These are phyloP conservation scores for Pseudozyma tsukubaensis DNA, from an alignment of 1,284 basidiomycete genomes.

Conservation along the genomic window DNA sequence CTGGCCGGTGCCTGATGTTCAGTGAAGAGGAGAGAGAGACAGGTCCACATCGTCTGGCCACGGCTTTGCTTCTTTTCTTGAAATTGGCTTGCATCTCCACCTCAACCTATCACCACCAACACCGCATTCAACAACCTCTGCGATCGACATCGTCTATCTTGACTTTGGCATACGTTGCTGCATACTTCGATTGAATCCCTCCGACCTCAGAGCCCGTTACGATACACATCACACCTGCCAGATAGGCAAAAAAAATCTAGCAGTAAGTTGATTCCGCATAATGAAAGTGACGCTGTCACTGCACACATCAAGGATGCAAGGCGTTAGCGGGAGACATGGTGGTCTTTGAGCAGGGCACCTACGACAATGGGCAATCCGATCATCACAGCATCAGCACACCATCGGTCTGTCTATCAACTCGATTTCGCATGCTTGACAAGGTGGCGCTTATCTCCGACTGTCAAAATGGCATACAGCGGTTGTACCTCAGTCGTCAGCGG, in stretches of 20 bases:
- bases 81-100: neutral
- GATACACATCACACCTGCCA: conserved; percentile 16
- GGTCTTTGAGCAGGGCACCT: too few species aligned
- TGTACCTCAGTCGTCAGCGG: too few species aligned
- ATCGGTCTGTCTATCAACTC: too few species aligned
- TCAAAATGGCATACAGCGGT: too few species aligned
- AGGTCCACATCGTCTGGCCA: conserved; percentile 32
- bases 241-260: conserved; percentile 11
- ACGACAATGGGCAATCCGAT: too few species aligned
- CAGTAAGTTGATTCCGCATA: neutral
- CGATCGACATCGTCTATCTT: conserved; percentile 4
- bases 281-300: too few species aligned
- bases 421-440: too few species aligned
- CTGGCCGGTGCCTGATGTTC: conserved; percentile 8
- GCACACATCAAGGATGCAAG: too few species aligned
- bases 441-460: too few species aligned
- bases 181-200: neutral
- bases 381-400: too few species aligned
- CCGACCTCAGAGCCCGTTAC: neutral
- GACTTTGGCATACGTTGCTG: conserved; percentile 10
- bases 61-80: conserved; percentile 3
- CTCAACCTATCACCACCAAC: conserved; percentile 26
- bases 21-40: too few species aligned
- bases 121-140: conserved; percentile 15
- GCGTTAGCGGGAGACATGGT: too few species aligned